A percentile compares a stretch with the other conserved stretches of the same genome.
phyloP scores from a whole-genome alignment of 768 basidiomycete species.

The Auriscalpium microsporum region DNA sequence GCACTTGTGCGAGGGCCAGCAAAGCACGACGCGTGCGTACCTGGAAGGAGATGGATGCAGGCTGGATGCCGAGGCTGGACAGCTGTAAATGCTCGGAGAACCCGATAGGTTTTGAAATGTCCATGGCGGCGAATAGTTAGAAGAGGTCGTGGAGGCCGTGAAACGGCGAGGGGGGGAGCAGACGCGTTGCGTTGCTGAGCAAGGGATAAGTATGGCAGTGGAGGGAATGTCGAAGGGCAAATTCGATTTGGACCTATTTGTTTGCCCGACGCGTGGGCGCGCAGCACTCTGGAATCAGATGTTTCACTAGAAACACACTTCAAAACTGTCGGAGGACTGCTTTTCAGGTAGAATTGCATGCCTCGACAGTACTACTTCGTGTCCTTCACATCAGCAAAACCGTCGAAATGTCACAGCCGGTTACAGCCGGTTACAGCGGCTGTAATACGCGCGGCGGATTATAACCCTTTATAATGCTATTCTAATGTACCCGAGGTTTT shows the following conservation, averaged over 20 bases:
- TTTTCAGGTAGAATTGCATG: no score
- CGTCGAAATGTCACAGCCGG: no score
- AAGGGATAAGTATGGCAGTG: background rate
- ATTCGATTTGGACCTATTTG: slow-evolving; percentile 16
- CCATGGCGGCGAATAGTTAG: slow-evolving; percentile 19
- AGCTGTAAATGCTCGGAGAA: slow-evolving; percentile 92
- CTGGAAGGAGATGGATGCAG: slow-evolving; percentile 95
- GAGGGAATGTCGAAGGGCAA: background rate
- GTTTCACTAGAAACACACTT: no score
- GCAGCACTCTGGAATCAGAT: background rate
- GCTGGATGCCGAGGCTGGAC: slow-evolving; percentile 92
- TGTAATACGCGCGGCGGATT: no score
- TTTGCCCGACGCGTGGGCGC: background rate
- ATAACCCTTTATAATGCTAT: no score
- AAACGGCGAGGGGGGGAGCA: slow-evolving; percentile 1
- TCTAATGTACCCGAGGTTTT: no score
- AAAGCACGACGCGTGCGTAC: slow-evolving; percentile 35
- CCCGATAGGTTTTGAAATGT: slow-evolving; percentile 63
- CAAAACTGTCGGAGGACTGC: no score
- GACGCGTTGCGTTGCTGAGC: slow-evolving; percentile 3
- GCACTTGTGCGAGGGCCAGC: background rate
- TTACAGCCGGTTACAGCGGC: no score
- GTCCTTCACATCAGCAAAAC: no score
- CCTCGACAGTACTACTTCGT: no score
- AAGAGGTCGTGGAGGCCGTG: slow-evolving; percentile 12